A percentile compares a stretch with the other conserved stretches of the same genome.
phyloP scores from a whole-genome alignment of 176 grass and related monocot genomes.

The Rhynchospora pubera region DNA sequence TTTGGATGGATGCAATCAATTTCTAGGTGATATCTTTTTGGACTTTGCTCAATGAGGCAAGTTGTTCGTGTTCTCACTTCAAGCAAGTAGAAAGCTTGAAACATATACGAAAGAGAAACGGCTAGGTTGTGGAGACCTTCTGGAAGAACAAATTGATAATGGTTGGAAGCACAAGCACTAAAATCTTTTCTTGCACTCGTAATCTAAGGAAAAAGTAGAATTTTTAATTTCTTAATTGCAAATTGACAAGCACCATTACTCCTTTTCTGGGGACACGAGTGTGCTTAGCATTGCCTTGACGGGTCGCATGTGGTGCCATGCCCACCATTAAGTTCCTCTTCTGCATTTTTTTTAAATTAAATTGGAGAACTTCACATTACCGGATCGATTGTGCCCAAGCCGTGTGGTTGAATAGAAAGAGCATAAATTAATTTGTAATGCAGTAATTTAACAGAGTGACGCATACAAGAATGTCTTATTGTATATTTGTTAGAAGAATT shows the following conservation, averaged over 20 bases:
- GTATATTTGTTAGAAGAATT: no score
- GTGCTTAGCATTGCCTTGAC: background rate
- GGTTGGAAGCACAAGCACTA: background rate
- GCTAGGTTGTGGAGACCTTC: background rate
- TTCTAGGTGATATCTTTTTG: no score
- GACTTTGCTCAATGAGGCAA: no score
- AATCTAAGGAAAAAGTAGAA: background rate
- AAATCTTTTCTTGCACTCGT: slow-evolving; percentile 4
- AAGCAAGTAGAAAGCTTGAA: background rate
- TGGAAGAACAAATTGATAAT: background rate
- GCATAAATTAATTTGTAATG: no score
- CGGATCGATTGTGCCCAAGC: no score
- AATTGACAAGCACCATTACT: background rate
- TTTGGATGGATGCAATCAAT: no score
- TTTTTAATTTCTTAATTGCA: background rate
- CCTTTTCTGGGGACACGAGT: background rate
- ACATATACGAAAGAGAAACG: background rate
- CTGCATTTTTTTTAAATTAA: background rate
- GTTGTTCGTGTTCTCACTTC: no score
- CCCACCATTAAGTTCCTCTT: background rate
- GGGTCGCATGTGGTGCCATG: background rate
- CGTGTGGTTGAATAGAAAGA: no score
- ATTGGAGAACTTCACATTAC: background rate
- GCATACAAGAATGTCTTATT: no score
- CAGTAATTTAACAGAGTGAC: no score